Evolutionary conservation across 805 yeast genomes (phyloP).

Genomic region (Blastobotrys muscicola): DNA sequence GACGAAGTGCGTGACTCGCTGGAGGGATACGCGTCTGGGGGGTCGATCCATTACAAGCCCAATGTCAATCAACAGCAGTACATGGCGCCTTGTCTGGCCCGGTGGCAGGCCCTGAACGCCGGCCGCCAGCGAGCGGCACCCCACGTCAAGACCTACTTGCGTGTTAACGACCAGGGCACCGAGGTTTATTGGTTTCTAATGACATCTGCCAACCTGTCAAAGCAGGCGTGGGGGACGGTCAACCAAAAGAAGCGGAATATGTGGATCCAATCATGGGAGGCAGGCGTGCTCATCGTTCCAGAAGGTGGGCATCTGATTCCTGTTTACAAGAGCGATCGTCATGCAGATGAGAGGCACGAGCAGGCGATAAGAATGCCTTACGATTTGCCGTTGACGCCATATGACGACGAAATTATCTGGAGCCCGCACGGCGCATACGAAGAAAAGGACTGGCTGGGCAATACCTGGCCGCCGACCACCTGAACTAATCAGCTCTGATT

Average conservation of each 20-base stretch:
- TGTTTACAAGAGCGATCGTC: conserved; percentile 31
- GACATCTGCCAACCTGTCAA: conserved; percentile 68
- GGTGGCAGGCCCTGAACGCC: conserved; percentile 33
- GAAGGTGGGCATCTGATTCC: conserved; percentile 33
- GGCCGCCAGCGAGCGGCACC: conserved; percentile 36
- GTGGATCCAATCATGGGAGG: conserved; percentile 39
- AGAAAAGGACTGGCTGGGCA: conserved; percentile 13
- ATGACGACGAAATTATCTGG: conserved; percentile 13
- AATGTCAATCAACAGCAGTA: conserved; percentile 22
- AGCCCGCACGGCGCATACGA: conserved; percentile 7
- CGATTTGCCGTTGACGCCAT: conserved; percentile 13
- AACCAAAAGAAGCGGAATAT: conserved; percentile 18
- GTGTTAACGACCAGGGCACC: conserved; percentile 5
- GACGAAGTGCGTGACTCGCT: conserved; percentile 32
- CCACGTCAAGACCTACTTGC: conserved; percentile 60
- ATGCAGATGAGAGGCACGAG: not conserved
- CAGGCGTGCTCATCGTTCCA: conserved; percentile 41
- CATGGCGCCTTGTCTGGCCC: conserved; percentile 35
- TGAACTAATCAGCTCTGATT: no score
- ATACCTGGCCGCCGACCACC: conserved; percentile 13
- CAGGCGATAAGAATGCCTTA: conserved; percentile 13
- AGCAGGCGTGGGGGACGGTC: conserved; percentile 70
- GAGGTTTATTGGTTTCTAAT: conserved; percentile 58
- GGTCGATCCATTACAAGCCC: conserved; percentile 39
- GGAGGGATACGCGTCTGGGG: conserved; percentile 42